Evolutionary conservation across 257 asterid species (phyloP).

Genomic region (Plectranthus barbatus): DNA sequence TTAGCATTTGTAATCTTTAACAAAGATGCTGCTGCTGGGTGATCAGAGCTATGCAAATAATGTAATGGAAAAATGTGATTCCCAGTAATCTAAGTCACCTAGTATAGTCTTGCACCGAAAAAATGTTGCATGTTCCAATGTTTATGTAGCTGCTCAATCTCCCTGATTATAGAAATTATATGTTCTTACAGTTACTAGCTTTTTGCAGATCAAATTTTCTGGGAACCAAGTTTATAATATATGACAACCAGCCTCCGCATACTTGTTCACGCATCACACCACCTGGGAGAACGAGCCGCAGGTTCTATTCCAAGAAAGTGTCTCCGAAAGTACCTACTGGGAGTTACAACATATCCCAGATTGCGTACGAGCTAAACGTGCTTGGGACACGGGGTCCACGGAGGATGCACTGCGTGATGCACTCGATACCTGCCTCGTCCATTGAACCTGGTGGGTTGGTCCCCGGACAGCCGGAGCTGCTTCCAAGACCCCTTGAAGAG

Average conservation of each 20-base stretch:
- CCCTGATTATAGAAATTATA: background rate
- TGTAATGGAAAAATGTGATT: too few species aligned
- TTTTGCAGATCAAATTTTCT: slow-evolving; percentile 79
- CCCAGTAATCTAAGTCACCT: too few species aligned
- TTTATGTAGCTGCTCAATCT: background rate
- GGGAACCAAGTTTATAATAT: slow-evolving; percentile 86
- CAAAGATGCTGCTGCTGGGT: background rate
- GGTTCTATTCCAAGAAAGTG: slow-evolving; percentile 76
- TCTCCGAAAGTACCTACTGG: slow-evolving; percentile 89
- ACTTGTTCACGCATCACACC: slow-evolving; percentile 42
- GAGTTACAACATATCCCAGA: slow-evolving; percentile 71
- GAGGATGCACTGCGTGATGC: slow-evolving; percentile 82
- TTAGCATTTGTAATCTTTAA: background rate
- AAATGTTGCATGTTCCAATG: background rate
- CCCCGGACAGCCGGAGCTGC: slow-evolving; percentile 90
- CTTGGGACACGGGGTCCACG: slow-evolving; percentile 96
- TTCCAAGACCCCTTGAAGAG: slow-evolving; percentile 70
- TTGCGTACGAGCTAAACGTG: slow-evolving; percentile 79
- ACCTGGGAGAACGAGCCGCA: slow-evolving; percentile 65
- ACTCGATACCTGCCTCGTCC: slow-evolving; percentile 73
- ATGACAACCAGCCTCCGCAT: slow-evolving; percentile 80
- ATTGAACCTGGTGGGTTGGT: slow-evolving; percentile 79
- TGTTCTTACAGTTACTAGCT: background rate
- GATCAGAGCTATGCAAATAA: background rate
- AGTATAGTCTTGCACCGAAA: too few species aligned